Evolutionary conservation across 2,329 filamentous ascomycete genomes (phyloP), one percentile per base, ranked within the genome.

Genomic region (Hypoxylon sp.): DNA sequence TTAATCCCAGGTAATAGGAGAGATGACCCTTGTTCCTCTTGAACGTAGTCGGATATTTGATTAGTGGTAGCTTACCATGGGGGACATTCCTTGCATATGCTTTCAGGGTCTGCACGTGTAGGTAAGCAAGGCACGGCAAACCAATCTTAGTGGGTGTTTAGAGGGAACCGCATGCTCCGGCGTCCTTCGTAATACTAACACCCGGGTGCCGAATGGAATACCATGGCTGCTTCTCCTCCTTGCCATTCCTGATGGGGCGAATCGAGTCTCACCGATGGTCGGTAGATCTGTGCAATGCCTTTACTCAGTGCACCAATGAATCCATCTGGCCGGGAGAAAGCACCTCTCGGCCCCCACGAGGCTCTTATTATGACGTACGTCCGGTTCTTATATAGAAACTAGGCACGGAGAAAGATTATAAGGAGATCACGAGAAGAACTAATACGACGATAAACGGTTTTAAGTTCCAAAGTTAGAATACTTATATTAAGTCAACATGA

Each of bases 61-160:
- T 43, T 43, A 7, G 9, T 21, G 38, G 11, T 1, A 21, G 6
- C 14, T 41, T 9, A 19, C n/a, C 38, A 41, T 41, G 6, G 6
- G 36, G 36, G 36, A 9, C 36, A 41, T 41, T 41, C n/a, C 36
- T 41, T 41, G 36, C 36, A 41, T 41, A 41, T 41, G n/a, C 36
- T 17, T 41, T 41, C 36, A 41, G 36, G 36, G 36, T 5, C n/a
- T n/a, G 6, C 36, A 41, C 36, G 36, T 41, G 36, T 17, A 41
- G 36, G 36, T 41, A n/a, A n/a, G 14, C 36, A n/a, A 36, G 34
- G 34, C 36, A 41, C 14, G 9, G n/a, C 36, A 17, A 5, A 17
- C 36, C 36, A 14, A 36, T 14, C 13, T 28, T 28, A 28, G 25
- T 28, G 25, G 25, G 25, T 28, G 5, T 7, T 25, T 28, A 28